Evolutionary conservation across 805 yeast species (phyloP).

Genomic region (Wickerhamomyces ciferrii): DNA sequence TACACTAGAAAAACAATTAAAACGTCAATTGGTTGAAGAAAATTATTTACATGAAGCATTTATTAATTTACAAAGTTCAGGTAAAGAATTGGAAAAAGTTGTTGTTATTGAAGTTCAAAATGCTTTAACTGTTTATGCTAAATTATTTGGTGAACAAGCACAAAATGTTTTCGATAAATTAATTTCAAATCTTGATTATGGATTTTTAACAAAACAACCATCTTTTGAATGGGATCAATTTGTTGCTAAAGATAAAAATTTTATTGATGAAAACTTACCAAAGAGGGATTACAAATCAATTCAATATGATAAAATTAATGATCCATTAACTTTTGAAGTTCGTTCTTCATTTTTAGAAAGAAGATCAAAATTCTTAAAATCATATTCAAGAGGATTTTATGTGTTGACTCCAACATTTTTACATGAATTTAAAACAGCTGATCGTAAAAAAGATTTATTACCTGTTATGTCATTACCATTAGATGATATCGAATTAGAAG

Average conservation of each 20-base stretch:
- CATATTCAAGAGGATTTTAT: slow-evolving; percentile 88
- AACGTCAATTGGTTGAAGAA: slow-evolving; percentile 76
- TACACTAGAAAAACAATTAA: slow-evolving; percentile 70
- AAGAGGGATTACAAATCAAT: slow-evolving; percentile 59
- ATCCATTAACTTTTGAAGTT: slow-evolving; percentile 62
- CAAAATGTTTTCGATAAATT: slow-evolving; percentile 63
- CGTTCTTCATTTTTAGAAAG: slow-evolving; percentile 82
- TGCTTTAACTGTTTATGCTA: slow-evolving; percentile 69
- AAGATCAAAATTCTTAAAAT: slow-evolving; percentile 84
- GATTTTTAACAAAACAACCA: slow-evolving; percentile 73
- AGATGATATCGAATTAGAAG: slow-evolving; percentile 76
- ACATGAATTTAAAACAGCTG: slow-evolving; percentile 85
- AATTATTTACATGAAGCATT: slow-evolving; percentile 85
- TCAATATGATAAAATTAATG: slow-evolving; percentile 60
- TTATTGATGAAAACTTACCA: slow-evolving; percentile 58
- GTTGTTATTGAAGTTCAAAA: slow-evolving; percentile 84
- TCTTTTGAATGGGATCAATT: slow-evolving; percentile 87
- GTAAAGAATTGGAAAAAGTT: slow-evolving; percentile 82
- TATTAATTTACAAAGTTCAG: slow-evolving; percentile 80
- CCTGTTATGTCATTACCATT: slow-evolving; percentile 82
- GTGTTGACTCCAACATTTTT: slow-evolving; percentile 83
- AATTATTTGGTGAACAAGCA: slow-evolving; percentile 66
- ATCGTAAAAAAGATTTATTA: slow-evolving; percentile 71
- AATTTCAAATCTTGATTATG: slow-evolving; percentile 59
- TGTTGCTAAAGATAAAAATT: slow-evolving; percentile 64